Evolutionary conservation across 2,329 filamentous ascomycete species (phyloP).

Genomic region (Biscogniauxia marginata): DNA sequence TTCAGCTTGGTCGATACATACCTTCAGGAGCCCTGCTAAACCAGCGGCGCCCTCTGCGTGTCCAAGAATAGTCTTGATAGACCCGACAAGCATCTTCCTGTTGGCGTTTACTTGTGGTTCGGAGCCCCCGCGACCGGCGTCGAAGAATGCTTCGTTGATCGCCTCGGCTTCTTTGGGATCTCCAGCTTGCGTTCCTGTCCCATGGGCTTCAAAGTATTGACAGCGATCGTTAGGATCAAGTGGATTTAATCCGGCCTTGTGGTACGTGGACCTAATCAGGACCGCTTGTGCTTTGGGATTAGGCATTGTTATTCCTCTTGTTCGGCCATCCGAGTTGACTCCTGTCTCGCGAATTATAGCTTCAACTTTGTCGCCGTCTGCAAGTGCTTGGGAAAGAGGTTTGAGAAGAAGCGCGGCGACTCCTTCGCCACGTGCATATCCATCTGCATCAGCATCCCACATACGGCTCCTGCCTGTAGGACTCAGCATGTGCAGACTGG

Average conservation of each 20-base stretch:
- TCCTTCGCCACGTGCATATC: conserved; percentile 60
- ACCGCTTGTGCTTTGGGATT: conserved; percentile 43
- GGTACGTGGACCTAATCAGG: conserved; percentile 46
- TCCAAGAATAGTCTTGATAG: conserved; percentile 45
- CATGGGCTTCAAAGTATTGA: conserved; percentile 50
- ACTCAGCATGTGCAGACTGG: conserved; percentile 44
- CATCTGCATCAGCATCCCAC: conserved; percentile 51
- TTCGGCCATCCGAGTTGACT: conserved; percentile 50
- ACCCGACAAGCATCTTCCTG: conserved; percentile 38
- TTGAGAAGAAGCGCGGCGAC: conserved; percentile 51
- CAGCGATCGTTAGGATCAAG: conserved; percentile 33
- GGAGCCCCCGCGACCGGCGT: conserved; percentile 1
- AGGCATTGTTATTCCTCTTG: conserved; percentile 55
- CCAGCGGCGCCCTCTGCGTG: conserved; percentile 52
- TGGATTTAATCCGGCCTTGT: conserved; percentile 40
- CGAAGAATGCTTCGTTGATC: conserved; percentile 43
- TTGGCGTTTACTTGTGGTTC: not conserved
- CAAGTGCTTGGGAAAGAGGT: conserved; percentile 47
- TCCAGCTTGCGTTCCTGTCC: conserved; percentile 39
- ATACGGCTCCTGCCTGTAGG: conserved; percentile 43
- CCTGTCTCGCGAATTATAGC: conserved; percentile 48
- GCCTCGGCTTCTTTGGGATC: conserved; percentile 44
- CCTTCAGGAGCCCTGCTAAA: conserved; percentile 46
- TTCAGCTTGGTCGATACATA: not conserved
- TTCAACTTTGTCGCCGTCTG: conserved; percentile 46